Base-by-base conservation (phyloP, 495 filamentous ascomycete genomes). In the Copromyces sp. region DNA sequence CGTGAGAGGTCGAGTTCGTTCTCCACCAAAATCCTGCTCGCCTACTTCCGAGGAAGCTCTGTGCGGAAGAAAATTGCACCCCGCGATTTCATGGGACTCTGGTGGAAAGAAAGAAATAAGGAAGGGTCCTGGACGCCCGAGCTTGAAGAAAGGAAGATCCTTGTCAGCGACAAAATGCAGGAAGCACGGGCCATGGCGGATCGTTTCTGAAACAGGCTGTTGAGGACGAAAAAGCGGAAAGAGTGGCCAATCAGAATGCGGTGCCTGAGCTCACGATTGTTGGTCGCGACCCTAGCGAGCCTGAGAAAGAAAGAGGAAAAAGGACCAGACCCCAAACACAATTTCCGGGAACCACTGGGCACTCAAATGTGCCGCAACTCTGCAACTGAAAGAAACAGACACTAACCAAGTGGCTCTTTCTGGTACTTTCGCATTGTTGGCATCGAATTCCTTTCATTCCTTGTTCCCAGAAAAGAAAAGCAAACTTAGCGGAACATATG, bases 321-420 rank as follows among this genome's bases (percentile, higher is more conserved):
- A 69, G 68, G 59, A 65, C 73, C 69, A 39, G 73, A 74, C 59
- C 71, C 73, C 69, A 71, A 72, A 71, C 69, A 40, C 24, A 59
- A 61, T 61, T 71, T 71, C 32, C 69, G 17, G 12, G 11, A 40
- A 38, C 68, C n/a, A 42, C 32, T 37, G 9, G 68, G 68, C 44
- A 59, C 42, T 35, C 42, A 12, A 12, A 71, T 37, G 42, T 32
- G 29, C 41, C 32, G 29, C 41, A 71, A 71, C 42, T 24, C 39
- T 61, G 53, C 53, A 61, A 37, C 35, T 37, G 35, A 37, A 61
- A 35, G 53, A 61, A 61, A 61, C 20, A 32, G 20, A 32, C 20
- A 47, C 44, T 5, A 37, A 47, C 44, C n/a, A 45, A 45, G 44
- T 17, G 44, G 44, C 29, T 61, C 29, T 61, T 11, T 17, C 29